Percentiles rank a stretch among this genome's conserved stretches.
phyloP scores from a whole-genome alignment of 169 alveolate genomes.

The Plasmodium sp. region DNA sequence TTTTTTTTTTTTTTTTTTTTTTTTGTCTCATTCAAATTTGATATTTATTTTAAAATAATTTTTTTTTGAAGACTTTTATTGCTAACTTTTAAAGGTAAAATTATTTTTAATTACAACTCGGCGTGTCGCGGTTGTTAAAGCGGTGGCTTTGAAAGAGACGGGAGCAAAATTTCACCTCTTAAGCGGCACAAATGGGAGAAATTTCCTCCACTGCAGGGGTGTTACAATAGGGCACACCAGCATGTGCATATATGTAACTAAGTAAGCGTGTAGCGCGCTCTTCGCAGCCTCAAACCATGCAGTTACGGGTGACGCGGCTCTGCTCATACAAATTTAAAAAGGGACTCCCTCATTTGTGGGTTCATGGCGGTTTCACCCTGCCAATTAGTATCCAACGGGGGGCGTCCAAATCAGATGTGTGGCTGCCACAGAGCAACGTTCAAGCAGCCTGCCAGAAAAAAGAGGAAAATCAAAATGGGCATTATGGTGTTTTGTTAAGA shows the following conservation, averaged over 20 bases:
- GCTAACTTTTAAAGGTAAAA: neutral
- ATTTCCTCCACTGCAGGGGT: neutral
- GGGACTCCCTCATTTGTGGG: neutral
- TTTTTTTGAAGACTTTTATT: neutral
- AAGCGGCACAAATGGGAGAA: neutral
- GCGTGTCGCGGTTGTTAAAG: neutral
- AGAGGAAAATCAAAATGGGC: neutral
- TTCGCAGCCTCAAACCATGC: neutral
- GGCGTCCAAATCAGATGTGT: neutral
- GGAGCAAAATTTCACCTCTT: neutral
- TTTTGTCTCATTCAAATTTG: neutral
- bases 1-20: neutral
- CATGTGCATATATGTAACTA: neutral
- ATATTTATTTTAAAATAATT: neutral
- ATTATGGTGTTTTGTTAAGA: neutral
- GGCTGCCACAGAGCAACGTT: conserved; percentile 69
- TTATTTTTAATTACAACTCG: neutral
- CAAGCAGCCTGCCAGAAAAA: conserved; percentile 42
- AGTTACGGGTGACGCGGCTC: neutral
- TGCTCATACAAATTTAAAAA: neutral
- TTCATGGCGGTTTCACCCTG: neutral
- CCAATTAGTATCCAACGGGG: neutral
- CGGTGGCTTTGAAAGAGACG: neutral
- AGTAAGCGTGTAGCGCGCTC: neutral
- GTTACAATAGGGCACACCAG: neutral